Base-by-base conservation (phyloP, 75 land plant genomes). In the Chamaecyparis obtusa region DNA sequence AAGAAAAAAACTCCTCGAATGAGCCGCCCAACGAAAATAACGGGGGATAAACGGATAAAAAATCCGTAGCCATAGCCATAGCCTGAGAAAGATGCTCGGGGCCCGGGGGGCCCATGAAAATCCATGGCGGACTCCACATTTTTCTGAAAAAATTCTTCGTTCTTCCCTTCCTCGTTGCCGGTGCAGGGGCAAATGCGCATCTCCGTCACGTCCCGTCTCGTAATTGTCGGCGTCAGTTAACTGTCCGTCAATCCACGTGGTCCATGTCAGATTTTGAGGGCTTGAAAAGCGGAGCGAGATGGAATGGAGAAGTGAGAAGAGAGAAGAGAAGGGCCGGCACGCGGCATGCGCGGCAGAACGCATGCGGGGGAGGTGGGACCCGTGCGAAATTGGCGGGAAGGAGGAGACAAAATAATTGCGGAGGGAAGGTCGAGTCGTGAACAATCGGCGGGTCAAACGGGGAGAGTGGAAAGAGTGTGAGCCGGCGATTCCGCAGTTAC, bases 291-390 rank as follows among this genome's bases (percentile, higher is more conserved):
- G n/a, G n/a, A n/a, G n/a, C n/a, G n/a, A n/a, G n/a, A n/a, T n/a
- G n/a, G n/a, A n/a, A n/a, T n/a, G n/a, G n/a, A n/a, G n/a, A n/a
- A n/a, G n/a, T n/a, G n/a, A n/a, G n/a, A n/a, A n/a, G n/a, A n/a
- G 24, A 7, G 71, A 30, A 14, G 16, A 67, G 27, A 27, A 24
- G 4, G 71, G 71, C 71, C 24, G 71, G 30, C 24, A 11, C 76
- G 37, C 32, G 76, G 76, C 76, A 74, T 74, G 76, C 76, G 76
- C 76, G 76, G 76, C 76, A 33, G 36, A 74, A 24, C 36, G 76
- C 36, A 74, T 72, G 36, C 36, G 33, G 41, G 41, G 41, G 41
- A 39, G 2, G 76, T 74, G 76, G 33, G 76, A 2, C 71, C n/a
- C 71, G 13, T 9, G 36, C 36, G 36, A 30, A 1, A n/a, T n/a